These are phyloP conservation scores for Odontarrhena argentea DNA, from an alignment of 345 rosid genomes.

Conservation along the genomic window DNA sequence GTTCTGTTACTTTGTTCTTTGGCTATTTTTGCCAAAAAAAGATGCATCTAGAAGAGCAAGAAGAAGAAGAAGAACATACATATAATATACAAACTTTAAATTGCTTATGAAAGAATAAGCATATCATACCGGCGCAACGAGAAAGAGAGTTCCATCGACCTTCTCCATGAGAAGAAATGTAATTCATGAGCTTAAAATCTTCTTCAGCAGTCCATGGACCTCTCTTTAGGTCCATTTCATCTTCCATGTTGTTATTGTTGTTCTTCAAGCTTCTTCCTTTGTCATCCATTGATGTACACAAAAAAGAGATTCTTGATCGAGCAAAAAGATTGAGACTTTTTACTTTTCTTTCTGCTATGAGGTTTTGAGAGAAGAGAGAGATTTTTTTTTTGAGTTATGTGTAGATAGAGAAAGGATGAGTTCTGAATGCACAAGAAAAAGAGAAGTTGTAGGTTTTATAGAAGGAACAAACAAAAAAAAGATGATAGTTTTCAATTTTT, in stretches of 20 bases:
- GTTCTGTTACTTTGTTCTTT: constrained; percentile 41
- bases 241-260: constrained; percentile 47
- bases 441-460: constrained; percentile 48
- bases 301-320: constrained; percentile 39
- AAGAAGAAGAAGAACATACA: constrained; percentile 15
- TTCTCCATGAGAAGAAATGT: constrained; percentile 80
- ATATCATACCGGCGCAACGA: constrained; percentile 75
- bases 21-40: constrained; percentile 29
- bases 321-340: constrained; percentile 25
- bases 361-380: constrained; percentile 24
- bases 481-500: constrained; percentile 45
- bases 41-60: constrained; percentile 7
- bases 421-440: constrained; percentile 39
- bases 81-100: background rate
- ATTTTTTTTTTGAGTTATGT: constrained; percentile 30
- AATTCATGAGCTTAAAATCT: constrained; percentile 79
- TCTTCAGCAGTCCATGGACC: constrained; percentile 97
- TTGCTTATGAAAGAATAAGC: constrained; percentile 2
- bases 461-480: constrained; percentile 37
- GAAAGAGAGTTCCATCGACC: constrained; percentile 97
- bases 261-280: constrained; percentile 44
- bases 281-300: constrained; percentile 52
- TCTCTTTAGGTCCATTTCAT: constrained; percentile 62
- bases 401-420: constrained; percentile 38
- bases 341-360: constrained; percentile 13